Evolutionary conservation across 768 basidiomycete species (phyloP).

Genomic region (Leucosporidium yakuticum): DNA sequence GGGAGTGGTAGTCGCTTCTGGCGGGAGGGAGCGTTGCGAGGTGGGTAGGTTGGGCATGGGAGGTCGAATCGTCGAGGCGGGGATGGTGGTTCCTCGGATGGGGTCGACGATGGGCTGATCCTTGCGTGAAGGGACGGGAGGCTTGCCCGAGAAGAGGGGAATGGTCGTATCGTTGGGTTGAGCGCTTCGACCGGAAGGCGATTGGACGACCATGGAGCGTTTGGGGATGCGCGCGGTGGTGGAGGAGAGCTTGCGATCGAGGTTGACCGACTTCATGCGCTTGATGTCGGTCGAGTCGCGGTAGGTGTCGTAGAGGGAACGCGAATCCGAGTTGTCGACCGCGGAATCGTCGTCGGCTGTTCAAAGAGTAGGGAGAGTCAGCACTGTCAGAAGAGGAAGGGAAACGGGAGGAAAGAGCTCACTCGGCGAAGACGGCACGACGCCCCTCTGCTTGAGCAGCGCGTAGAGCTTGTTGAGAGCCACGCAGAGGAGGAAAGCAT

Average conservation of each 20-base stretch:
- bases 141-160: slow-evolving; percentile 37
- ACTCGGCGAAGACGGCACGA: slow-evolving; percentile 78
- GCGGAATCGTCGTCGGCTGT: slow-evolving; percentile 41
- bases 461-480: slow-evolving; percentile 85
- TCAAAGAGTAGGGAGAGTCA: slow-evolving; percentile 8
- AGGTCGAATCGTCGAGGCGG: slow-evolving; percentile 6
- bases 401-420: slow-evolving; percentile 38
- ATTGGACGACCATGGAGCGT: slow-evolving; percentile 91
- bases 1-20: background rate
- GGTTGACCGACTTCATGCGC: slow-evolving; percentile 86
- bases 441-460: slow-evolving; percentile 77
- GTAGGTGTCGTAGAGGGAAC: slow-evolving; percentile 60
- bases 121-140: slow-evolving; percentile 32
- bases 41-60: background rate
- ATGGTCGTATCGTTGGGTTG: slow-evolving; percentile 47
- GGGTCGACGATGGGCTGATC: slow-evolving; percentile 35
- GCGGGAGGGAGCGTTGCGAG: background rate
- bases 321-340: slow-evolving; percentile 43
- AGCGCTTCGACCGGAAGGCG: slow-evolving; percentile 79
- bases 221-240: slow-evolving; percentile 78
- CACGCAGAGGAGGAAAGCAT: slow-evolving; percentile 92
- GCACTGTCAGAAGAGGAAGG: background rate
- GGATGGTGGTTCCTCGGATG: slow-evolving; percentile 16
- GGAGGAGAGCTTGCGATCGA: slow-evolving; percentile 91
- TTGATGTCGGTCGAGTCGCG: slow-evolving; percentile 84